Base-by-base conservation (phyloP, 1,284 basidiomycete species). In the Marasmius oreades region DNA sequence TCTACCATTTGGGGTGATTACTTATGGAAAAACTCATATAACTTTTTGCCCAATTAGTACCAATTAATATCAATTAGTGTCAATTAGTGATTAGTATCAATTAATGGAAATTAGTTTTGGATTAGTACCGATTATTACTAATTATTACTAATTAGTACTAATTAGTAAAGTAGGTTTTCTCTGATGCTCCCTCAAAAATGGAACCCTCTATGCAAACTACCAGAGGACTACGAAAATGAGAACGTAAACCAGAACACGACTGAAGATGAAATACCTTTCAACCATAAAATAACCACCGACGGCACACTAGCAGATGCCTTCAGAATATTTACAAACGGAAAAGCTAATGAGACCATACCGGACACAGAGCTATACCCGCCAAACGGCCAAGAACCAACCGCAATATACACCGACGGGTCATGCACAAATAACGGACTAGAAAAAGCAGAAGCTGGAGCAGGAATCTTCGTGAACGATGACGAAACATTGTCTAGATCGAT, bases 401-500 rank as follows among this genome's bases (percentile, higher is more conserved):
- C 18, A 3, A 55, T 63, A 0, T 65, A 64, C 28, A 70, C 66
- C 2, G 69, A 69, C 44, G 69, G 66, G 0, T 67, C 69, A 0
- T 67, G 66, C 56, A 26, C 59, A 0, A 43, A 63, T 8, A 66
- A 67, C 14, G 64, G 63, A 0, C 50, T 53, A 0, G 33, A 39
- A 0, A 42, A 67, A n/a, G 62, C 59, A 3, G 33, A 22, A 23
- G 64, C 64, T 1, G 67, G 67, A 0, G 63, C 64, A 2, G 67
- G 68, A n/a, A 56, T 66, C 0, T 69, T 56, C 54, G 59, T 63
- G 26, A 47, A 45, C 0, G 22, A 33, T 3, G 47, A 56, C 3
- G 52, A 67, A 54, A 34, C 47, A 0, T 3, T 46, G 14, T 69
- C 69, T 48, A 31, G 24, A 24, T 57, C 62, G 5, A 45, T 65